Base-by-base conservation (phyloP, 768 basidiomycete species). In the Naganishia vishniacii region DNA sequence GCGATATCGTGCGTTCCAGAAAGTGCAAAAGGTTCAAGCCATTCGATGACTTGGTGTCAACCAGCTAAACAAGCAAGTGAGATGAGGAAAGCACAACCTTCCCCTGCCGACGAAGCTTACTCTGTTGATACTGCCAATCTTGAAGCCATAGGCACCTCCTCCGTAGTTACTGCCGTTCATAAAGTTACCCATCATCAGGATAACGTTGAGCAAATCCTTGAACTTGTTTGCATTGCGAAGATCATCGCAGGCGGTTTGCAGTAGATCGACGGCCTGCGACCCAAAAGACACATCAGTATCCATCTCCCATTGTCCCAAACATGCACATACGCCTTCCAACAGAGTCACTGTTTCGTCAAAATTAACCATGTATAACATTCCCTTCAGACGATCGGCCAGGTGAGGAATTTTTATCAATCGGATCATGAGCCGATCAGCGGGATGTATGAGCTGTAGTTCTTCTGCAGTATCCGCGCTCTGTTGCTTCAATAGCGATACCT, bases 81-180 rank as follows among this genome's bases (percentile, higher is more conserved):
- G 51, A 28, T 28, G 18, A 40, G 29, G n/a, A 4, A 25, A 37
- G 1, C 12, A 1, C 15, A 2, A 12, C 16, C 51, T 2, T 60
- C n/a, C 31, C 65, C 29, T 29, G 41, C 20, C 28, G 6, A 44
- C 11, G 15, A 2, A 9, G 67, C 79, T 67, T 71, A 86, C 91
- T 83, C 92, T 92, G 80, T 99, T 98, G 78, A 99, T 93, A 77
- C 92, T 94, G 79, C 90, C 91, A 59, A 98, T 85, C 71, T 88
- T 85, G 83, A 99, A 99, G 65, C 94, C 94, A 70, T 89, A 94
- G 0, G 95, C 95, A 32, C 93, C 93, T 61, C 94, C 94, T 76
- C 94, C 95, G 71, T 91, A 83, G 60, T 93, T 91, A 59, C 91
- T 88, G 6, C 92, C 91, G 74, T 99, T 99, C 87, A 98, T 92